These are phyloP conservation scores for Suillus bovinus DNA, from an alignment of 768 basidiomycete species.

Conservation along the genomic window DNA sequence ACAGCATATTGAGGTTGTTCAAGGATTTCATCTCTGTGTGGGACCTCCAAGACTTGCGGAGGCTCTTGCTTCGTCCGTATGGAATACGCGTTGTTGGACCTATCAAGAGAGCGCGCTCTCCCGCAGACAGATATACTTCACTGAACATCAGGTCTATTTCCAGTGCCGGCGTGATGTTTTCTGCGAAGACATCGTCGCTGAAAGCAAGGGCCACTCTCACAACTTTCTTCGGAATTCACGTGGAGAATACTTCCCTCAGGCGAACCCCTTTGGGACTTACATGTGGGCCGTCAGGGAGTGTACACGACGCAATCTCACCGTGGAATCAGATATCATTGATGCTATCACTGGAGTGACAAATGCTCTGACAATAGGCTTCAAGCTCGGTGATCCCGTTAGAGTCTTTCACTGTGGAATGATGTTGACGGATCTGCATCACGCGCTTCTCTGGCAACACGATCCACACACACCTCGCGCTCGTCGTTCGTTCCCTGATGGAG, in stretches of 20 bases:
- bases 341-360: neutral
- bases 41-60: slow-evolving; percentile 19
- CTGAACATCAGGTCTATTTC: slow-evolving; percentile 23
- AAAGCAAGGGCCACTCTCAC: slow-evolving; percentile 9
- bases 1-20: slow-evolving; percentile 7
- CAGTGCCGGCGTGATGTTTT: slow-evolving; percentile 20
- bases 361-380: neutral
- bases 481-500: slow-evolving; percentile 5
- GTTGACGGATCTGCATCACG: slow-evolving; percentile 15
- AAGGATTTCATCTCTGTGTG: slow-evolving; percentile 12
- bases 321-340: neutral
- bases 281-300: neutral
- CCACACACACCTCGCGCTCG: slow-evolving; percentile 11
- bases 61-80: slow-evolving; percentile 11
- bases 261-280: neutral
- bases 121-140: slow-evolving; percentile 21
- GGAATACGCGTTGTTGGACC: slow-evolving; percentile 26
- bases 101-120: slow-evolving; percentile 25
- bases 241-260: neutral
- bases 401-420: neutral
- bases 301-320: neutral
- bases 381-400: neutral
- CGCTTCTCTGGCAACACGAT: slow-evolving; percentile 25
- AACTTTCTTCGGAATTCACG: too few relatives aligned
- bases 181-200: slow-evolving; percentile 23